Conservation (phyloP, 345 rosid genomes). For the Kernera saxatilis region DNA sequence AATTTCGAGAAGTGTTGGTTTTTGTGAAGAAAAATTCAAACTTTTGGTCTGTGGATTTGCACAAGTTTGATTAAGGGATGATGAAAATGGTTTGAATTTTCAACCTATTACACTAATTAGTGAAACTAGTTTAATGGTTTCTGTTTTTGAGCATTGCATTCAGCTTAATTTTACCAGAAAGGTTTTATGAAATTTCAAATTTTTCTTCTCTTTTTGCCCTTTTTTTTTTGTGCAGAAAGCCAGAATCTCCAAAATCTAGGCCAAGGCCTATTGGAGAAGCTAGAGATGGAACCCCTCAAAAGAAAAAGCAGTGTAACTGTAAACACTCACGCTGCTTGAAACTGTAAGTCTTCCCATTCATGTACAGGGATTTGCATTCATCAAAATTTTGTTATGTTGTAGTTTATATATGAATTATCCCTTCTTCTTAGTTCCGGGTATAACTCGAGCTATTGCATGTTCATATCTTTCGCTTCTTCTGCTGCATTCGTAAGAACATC, state of each 20-base stretch:
- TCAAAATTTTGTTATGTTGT: not conserved
- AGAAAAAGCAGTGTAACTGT: constrained; percentile 95
- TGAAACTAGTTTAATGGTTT: not conserved
- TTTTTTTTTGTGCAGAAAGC: constrained; percentile 42
- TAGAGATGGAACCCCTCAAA: constrained; percentile 91
- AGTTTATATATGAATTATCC: not conserved
- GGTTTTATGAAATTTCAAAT: not conserved
- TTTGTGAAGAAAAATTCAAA: not conserved
- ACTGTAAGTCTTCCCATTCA: constrained; percentile 51
- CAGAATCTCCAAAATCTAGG: constrained; percentile 81
- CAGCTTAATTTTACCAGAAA: not conserved
- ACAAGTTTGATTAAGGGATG: not conserved
- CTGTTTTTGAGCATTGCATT: not conserved
- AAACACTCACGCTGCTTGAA: constrained; percentile 97
- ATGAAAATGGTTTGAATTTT: not conserved
- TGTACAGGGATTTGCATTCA: not conserved
- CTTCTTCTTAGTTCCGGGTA: not conserved
- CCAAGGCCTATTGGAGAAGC: constrained; percentile 55
- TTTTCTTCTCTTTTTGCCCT: not conserved
- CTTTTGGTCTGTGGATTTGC: not conserved
- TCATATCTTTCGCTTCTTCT: not conserved
- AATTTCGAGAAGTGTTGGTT: not conserved
- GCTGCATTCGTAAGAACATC: not conserved
- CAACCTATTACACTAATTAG: not conserved
- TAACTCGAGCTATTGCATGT: not conserved